Conservation (phyloP, 2,329 filamentous ascomycete genomes). For the Fusarium duplospermum region DNA sequence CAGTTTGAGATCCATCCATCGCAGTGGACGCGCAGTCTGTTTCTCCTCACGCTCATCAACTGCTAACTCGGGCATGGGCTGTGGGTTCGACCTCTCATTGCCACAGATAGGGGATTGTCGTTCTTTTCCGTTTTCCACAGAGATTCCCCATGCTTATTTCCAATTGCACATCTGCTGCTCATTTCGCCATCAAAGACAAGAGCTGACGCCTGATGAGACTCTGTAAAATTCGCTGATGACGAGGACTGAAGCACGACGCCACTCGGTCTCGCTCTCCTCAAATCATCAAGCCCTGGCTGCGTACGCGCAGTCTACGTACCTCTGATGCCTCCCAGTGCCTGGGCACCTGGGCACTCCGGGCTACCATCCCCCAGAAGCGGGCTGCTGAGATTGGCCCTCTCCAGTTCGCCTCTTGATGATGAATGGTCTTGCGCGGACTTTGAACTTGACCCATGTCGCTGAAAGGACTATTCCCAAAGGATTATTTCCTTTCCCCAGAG, state of each 20-base stretch:
- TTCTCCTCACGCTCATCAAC: conserved; percentile 33
- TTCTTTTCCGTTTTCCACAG: conserved; percentile 30
- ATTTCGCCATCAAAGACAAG: conserved; percentile 3
- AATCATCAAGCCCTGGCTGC: neutral
- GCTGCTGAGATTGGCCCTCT: conserved; percentile 20
- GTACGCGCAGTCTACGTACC: conserved; percentile 33
- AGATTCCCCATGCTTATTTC: conserved; percentile 30
- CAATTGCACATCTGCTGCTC: neutral
- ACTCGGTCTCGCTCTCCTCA: conserved; percentile 22
- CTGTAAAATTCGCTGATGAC: conserved; percentile 35
- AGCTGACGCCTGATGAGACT: conserved; percentile 22
- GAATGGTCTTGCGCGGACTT: conserved; percentile 37
- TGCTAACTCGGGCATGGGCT: conserved; percentile 1
- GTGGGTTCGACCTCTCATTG: conserved; percentile 19
- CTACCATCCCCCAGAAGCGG: neutral
- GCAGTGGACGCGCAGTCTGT: conserved; percentile 14
- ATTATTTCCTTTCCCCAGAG: neutral
- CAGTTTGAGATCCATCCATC: neutral
- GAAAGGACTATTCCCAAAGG: conserved; percentile 1
- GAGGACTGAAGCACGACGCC: conserved; percentile 30
- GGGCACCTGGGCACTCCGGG: conserved; percentile 5
- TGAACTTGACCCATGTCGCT: conserved; percentile 18
- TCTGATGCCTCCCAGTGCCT: conserved; percentile 6
- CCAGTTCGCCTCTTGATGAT: conserved; percentile 39
- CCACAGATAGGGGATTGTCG: conserved; percentile 32